Evolutionary conservation across 495 filamentous ascomycete genomes (phyloP), one percentile per base, ranked within the genome.

Genomic region (Annulohypoxylon moriforme): DNA sequence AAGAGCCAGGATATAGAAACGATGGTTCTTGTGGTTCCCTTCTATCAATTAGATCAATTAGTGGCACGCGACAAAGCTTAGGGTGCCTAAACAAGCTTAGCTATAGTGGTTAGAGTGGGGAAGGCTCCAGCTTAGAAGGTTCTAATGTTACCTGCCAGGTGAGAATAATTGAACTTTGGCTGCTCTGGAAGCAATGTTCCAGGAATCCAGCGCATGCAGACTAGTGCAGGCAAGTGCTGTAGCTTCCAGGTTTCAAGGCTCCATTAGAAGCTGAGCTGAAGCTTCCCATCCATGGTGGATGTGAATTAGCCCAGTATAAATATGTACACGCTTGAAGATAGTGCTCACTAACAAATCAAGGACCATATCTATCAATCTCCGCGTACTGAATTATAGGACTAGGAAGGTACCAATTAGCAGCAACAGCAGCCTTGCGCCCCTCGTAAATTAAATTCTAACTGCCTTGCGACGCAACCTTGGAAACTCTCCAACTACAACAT

Each of bases 401-500:
- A 27, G 46, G 40, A 44, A 29, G 47, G 47, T 52, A 29, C 47
- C 24, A 20, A 16, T 34, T 53, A 63, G 22, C 60, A 55, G 62
- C 62, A 16, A 22, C 42, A 63, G 22, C 60, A 55, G 62, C 62
- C 62, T 47, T 65, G 62, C 36, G 25, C 36, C 62, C 50, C 49
- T 64, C 50, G n/a, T 57, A 49, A 58, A 60, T 25, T 64, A 55
- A 64, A 40, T 29, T 34, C 33, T 52, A 67, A 20, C 20, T 50
- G 60, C 53, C 61, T 71, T 61, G 57, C 49, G 47, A 57, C 68
- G 61, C 55, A 60, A 64, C 67, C 11, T 49, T 22, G 20, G 22
- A 49, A 49, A 49, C 50, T 55, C 55, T 61, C 46, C 60, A 52
- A 69, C 65, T 62, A 46, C 65, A 53, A 60, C 52, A 61, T 38